A percentile compares a stretch with the other conserved stretches of the same genome.
phyloP scores from a whole-genome alignment of 345 rosid genomes.

The Linum trigynum region DNA sequence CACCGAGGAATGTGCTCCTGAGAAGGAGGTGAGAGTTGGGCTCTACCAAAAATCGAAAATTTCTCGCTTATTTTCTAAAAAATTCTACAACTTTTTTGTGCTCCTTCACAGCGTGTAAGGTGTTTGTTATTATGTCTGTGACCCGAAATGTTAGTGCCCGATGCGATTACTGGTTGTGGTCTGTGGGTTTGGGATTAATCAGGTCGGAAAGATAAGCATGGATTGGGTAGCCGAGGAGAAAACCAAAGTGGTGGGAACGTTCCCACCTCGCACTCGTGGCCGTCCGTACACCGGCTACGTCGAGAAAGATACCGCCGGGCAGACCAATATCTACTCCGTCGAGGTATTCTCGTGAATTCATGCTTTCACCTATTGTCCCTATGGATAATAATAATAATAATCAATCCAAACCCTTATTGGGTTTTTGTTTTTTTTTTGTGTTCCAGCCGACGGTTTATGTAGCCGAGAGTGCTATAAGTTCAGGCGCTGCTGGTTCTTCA shows the following conservation, averaged over 20 bases:
- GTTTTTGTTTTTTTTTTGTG: not conserved
- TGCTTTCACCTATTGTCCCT: no score
- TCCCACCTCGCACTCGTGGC: constrained; percentile 46
- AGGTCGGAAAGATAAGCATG: constrained; percentile 91
- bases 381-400: not conserved
- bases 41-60: no score
- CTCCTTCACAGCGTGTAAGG: no score
- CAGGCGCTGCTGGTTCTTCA: constrained; percentile 84
- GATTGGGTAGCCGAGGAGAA: constrained; percentile 89
- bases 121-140: no score
- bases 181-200: not conserved
- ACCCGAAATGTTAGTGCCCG: no score
- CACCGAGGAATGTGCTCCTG: constrained; percentile 89
- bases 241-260: constrained; percentile 82
- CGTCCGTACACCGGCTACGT: constrained; percentile 84
- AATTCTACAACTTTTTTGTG: no score
- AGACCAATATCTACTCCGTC: constrained; percentile 81
- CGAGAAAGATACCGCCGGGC: constrained; percentile 97
- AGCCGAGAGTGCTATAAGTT: constrained; percentile 88
- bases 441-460: constrained; percentile 79
- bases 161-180: no score
- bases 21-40: constrained; percentile 55
- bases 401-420: no score
- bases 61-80: no score
- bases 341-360: constrained; percentile 37